Conservation (phyloP, 2,329 filamentous ascomycete genomes). For the Scedosporium apiospermum region DNA sequence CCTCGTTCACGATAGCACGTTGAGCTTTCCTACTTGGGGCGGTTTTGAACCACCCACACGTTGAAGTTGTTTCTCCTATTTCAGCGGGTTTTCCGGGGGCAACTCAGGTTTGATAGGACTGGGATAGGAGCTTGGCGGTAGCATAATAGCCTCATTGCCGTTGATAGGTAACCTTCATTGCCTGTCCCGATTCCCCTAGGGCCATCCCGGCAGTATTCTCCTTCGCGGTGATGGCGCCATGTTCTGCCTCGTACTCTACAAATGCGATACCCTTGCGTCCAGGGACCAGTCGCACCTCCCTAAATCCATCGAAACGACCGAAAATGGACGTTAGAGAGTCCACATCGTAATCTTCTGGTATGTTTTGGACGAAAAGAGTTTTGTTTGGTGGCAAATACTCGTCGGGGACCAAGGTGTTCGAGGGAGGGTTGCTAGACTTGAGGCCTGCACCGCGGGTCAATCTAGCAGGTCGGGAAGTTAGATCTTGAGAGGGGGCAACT, state of each 20-base stretch:
- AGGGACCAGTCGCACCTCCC: slow-evolving; percentile 82
- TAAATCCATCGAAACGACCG: slow-evolving; percentile 84
- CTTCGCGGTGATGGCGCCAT: slow-evolving; percentile 84
- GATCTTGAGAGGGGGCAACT: slow-evolving; percentile 34
- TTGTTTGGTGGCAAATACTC: slow-evolving; percentile 97
- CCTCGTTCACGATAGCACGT: background rate
- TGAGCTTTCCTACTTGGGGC: too few species aligned
- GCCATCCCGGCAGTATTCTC: slow-evolving; percentile 83
- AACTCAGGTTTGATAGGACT: too few species aligned
- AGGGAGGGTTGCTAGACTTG: slow-evolving; percentile 62
- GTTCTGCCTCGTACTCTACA: slow-evolving; percentile 88
- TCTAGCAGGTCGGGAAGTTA: slow-evolving; percentile 49
- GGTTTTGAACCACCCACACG: too few species aligned
- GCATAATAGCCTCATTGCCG: slow-evolving; percentile 55
- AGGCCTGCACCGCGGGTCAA: slow-evolving; percentile 53
- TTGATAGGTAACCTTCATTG: slow-evolving; percentile 94
- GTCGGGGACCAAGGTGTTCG: slow-evolving; percentile 75
- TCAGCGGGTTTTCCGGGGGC: too few species aligned
- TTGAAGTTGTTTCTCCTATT: too few species aligned
- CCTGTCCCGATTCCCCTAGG: slow-evolving; percentile 52
- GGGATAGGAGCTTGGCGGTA: background rate
- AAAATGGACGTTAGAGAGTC: slow-evolving; percentile 75
- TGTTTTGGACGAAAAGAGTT: slow-evolving; percentile 85
- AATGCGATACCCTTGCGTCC: slow-evolving; percentile 85
- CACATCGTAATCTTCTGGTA: slow-evolving; percentile 78